These are phyloP conservation scores for Tylopilus sp. DNA, from an alignment of 1,284 basidiomycete species.

Conservation along the genomic window DNA sequence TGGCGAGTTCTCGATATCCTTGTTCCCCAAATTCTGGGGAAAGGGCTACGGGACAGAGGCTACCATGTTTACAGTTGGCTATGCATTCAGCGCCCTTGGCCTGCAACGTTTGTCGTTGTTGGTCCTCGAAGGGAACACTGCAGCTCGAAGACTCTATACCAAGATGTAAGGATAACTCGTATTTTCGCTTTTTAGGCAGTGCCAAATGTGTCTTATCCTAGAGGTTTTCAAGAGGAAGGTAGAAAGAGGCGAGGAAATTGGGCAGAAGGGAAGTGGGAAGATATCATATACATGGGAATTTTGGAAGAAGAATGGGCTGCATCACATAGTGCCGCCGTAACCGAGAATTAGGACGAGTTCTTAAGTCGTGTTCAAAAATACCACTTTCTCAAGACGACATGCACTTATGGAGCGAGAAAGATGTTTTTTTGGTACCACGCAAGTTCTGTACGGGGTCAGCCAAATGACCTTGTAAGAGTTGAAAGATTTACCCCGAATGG, in stretches of 20 bases:
- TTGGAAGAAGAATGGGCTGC: conserved; percentile 25
- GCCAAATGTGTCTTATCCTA: conserved; percentile 3
- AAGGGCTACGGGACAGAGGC: conserved; percentile 23
- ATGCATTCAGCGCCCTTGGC: conserved; percentile 25
- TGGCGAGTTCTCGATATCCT: conserved; percentile 21
- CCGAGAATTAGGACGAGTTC: neutral
- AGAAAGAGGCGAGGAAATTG: conserved; percentile 28
- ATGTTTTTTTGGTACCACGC: conserved; percentile 40
- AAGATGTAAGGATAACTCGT: conserved; percentile 25
- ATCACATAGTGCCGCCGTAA: neutral
- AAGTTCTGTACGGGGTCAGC: conserved; percentile 31
- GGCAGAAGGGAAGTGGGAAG: conserved; percentile 26
- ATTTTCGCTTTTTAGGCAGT: neutral
- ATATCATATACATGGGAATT: conserved; percentile 31
- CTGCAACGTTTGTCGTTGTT: conserved; percentile 28
- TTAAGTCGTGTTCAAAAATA: too few relatives aligned
- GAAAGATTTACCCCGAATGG: conserved; percentile 69
- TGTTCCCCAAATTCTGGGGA: conserved; percentile 16
- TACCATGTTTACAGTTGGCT: conserved; percentile 19
- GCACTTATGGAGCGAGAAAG: conserved; percentile 23
- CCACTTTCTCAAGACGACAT: too few relatives aligned
- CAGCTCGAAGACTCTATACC: conserved; percentile 16
- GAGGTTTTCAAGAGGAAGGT: conserved; percentile 25
- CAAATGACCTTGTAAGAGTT: neutral
- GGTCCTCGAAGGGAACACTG: conserved; percentile 25